Base-by-base conservation (phyloP, 225 moss, liverwort and hornwort species). In the Takakia lepidozioides region DNA sequence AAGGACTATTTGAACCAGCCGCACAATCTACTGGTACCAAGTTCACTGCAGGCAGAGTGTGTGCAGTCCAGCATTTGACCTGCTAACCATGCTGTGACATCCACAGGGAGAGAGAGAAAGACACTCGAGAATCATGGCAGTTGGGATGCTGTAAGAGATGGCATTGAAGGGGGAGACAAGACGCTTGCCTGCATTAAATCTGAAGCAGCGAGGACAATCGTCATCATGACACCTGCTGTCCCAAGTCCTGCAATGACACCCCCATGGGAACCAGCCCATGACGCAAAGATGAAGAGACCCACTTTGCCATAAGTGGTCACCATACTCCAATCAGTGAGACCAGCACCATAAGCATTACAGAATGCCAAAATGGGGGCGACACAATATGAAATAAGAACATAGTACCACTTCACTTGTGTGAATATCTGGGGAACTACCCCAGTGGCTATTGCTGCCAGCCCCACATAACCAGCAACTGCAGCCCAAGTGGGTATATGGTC, bases 141-240 rank as follows among this genome's bases (percentile, higher is more conserved):
- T n/a, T n/a, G n/a, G n/a, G n/a, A n/a, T n/a, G n/a, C n/a, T n/a
- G n/a, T n/a, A n/a, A n/a, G n/a, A n/a, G n/a, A n/a, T n/a, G n/a
- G n/a, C n/a, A n/a, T n/a, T n/a, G n/a, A n/a, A n/a, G n/a, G n/a
- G n/a, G n/a, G n/a, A n/a, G n/a, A n/a, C n/a, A n/a, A n/a, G n/a
- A n/a, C n/a, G n/a, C n/a, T n/a, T n/a, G n/a, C 78, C 55, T 78
- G 78, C 66, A 78, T 72, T 43, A 78, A 49, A 58, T 78, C 78
- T 21, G 68, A 64, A 1, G 72, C 68, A 25, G 68, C 65, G 10
- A 57, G 38, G 24, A 71, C 72, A 9, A 78, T 69, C 10, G 61
- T 42, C 64, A 78, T 68, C 62, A 72, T 68, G 5, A 78, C 65
- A 38, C 78, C 78, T 44, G 68, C 68, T 27, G 68, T 68, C 28